phyloP scores from a whole-genome alignment of 495 filamentous ascomycete species.

The Astrothelium subdiscretum region DNA sequence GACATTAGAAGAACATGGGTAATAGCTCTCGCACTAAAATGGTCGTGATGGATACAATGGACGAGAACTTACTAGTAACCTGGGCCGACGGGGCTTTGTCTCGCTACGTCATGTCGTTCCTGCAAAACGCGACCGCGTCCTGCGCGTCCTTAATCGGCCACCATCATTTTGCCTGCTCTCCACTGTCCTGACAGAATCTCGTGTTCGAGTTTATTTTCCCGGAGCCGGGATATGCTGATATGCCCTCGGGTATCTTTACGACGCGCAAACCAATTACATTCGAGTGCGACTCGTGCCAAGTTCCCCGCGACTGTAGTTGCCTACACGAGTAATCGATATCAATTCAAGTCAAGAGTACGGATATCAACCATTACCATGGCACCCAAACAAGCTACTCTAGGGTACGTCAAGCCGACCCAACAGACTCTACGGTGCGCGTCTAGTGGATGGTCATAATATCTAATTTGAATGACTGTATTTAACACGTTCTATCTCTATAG shows the following conservation, averaged over 20 bases:
- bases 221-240: background rate
- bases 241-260: background rate
- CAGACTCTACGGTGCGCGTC: conserved; percentile 65
- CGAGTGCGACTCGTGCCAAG: background rate
- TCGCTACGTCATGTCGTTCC: background rate
- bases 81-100: too few species aligned
- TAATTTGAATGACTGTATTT: conserved; percentile 4
- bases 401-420: conserved; percentile 80
- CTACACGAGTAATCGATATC: background rate
- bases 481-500: conserved; percentile 27
- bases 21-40: background rate
- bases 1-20: background rate
- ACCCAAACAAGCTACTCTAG: conserved; percentile 74
- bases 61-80: too few species aligned
- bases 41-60: background rate
- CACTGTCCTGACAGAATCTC: background rate
- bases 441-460: conserved; percentile 6
- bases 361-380: conserved; percentile 15
- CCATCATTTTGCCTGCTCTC: background rate
- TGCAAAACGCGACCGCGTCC: background rate
- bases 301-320: background rate
- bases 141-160: background rate
- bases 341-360: background rate
- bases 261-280: background rate
- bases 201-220: background rate